phyloP scores from a whole-genome alignment of 1,284 basidiomycete species.

The Coniferiporia weirii region DNA sequence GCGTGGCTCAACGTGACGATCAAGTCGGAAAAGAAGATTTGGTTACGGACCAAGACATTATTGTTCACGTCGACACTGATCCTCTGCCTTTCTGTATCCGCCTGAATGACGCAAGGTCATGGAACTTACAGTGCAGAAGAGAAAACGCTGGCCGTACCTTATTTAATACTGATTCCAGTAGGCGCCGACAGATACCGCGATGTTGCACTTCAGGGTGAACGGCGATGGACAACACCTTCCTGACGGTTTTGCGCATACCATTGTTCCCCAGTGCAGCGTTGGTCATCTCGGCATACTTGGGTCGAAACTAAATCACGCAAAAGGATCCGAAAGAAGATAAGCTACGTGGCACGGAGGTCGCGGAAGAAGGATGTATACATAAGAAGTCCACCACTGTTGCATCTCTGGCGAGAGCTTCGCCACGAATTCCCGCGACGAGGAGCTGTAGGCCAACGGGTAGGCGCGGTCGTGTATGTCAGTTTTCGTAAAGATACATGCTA shows the following conservation, averaged over 20 bases:
- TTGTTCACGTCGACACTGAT: conserved; percentile 14
- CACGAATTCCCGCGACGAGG: conserved; percentile 6
- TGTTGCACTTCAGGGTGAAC: conserved; percentile 14
- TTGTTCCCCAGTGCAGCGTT: conserved; percentile 7
- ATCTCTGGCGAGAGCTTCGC: conserved; percentile 17
- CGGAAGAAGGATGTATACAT: conserved; percentile 3
- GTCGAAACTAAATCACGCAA: conserved; percentile 6
- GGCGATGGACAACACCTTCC: conserved; percentile 11
- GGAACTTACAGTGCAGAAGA: neutral
- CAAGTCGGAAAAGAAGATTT: neutral
- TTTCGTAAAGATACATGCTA: too few relatives aligned
- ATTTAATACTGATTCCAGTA: conserved; percentile 9
- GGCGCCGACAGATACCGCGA: conserved; percentile 13
- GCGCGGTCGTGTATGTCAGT: neutral
- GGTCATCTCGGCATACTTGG: conserved; percentile 14
- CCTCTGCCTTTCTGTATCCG: conserved; percentile 5
- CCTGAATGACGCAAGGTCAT: conserved; percentile 4
- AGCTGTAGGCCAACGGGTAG: neutral
- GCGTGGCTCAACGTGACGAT: neutral
- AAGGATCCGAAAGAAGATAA: neutral
- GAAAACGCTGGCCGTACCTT: conserved; percentile 5
- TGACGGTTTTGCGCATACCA: conserved; percentile 11
- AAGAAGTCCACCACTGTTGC: conserved; percentile 19
- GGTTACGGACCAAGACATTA: conserved; percentile 10
- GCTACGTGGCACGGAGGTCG: neutral